These are phyloP conservation scores for Curvularia lunata DNA, from an alignment of 2,329 filamentous ascomycete species.

Conservation along the genomic window DNA sequence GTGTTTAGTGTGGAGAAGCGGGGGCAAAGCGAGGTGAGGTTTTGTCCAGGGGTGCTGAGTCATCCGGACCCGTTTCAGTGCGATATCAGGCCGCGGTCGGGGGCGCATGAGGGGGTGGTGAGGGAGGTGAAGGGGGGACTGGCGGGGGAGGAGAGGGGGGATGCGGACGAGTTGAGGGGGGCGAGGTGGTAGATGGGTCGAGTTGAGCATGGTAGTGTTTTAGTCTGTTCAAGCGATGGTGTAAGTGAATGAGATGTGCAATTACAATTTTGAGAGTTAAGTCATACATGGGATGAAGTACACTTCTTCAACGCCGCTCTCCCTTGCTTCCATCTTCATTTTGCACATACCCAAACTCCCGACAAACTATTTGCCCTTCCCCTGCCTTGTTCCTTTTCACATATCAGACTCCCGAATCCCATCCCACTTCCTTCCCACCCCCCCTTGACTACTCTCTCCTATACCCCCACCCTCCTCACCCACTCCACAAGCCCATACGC, in stretches of 20 bases:
- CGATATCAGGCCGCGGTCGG: conserved; percentile 42
- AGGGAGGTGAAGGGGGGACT: conserved; percentile 34
- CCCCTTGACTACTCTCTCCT: too few relatives aligned
- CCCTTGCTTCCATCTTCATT: too few relatives aligned
- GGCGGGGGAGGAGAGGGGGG: conserved; percentile 48
- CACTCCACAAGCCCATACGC: conserved; percentile 55
- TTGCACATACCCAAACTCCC: too few relatives aligned
- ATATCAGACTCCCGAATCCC: too few relatives aligned
- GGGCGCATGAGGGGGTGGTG: conserved; percentile 43
- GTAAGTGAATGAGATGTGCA: neutral
- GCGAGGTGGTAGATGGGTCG: too few relatives aligned
- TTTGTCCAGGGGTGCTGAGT: conserved; percentile 39
- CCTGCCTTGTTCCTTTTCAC: too few relatives aligned
- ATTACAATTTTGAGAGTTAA: neutral
- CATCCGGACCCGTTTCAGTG: conserved; percentile 47
- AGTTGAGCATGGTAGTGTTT: too few relatives aligned
- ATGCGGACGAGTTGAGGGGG: conserved; percentile 30
- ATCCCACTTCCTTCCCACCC: too few relatives aligned
- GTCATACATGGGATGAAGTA: too few relatives aligned
- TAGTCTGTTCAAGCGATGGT: too few relatives aligned
- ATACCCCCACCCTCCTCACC: neutral
- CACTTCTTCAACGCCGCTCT: too few relatives aligned
- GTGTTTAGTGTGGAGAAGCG: conserved; percentile 52
- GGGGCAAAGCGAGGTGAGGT: conserved; percentile 8
- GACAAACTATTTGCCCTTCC: too few relatives aligned